Conservation (phyloP, 495 filamentous ascomycete genomes). For the Podospora anserina region DNA sequence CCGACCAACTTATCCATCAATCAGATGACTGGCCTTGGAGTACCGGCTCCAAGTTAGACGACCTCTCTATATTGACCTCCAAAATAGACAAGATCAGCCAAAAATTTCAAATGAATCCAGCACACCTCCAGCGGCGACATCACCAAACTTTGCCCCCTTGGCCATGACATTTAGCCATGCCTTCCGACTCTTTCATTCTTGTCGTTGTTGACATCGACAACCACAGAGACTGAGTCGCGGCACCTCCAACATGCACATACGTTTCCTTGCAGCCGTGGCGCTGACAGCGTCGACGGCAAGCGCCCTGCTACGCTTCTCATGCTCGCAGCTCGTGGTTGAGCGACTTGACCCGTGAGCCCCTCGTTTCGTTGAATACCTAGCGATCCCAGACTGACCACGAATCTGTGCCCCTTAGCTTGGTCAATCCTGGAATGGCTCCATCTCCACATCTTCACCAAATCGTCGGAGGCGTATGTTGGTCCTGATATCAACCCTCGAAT, state of each 20-base stretch:
- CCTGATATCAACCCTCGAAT: neutral
- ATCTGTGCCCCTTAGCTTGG: conserved; percentile 16
- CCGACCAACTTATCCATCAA: neutral
- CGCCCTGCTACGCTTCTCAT: conserved; percentile 13
- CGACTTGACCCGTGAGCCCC: conserved; percentile 10
- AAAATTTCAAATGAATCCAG: neutral
- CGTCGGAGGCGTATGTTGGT: conserved; percentile 21
- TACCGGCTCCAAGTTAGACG: neutral
- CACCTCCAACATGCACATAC: neutral
- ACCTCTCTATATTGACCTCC: neutral
- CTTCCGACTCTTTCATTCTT: neutral
- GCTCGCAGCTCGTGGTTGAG: conserved; percentile 14
- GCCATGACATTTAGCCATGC: neutral
- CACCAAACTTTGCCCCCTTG: neutral
- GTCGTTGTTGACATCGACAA: neutral
- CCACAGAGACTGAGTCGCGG: neutral
- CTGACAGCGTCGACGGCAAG: neutral
- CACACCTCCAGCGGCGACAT: neutral
- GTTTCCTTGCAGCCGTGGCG: neutral
- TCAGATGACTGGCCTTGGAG: neutral
- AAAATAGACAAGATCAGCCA: neutral
- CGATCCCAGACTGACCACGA: neutral
- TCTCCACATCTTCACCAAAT: conserved; percentile 31
- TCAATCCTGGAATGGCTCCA: conserved; percentile 22
- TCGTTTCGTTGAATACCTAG: neutral